These are phyloP conservation scores for Pichia sp. DNA, from an alignment of 1,139 yeast species.

Conservation along the genomic window DNA sequence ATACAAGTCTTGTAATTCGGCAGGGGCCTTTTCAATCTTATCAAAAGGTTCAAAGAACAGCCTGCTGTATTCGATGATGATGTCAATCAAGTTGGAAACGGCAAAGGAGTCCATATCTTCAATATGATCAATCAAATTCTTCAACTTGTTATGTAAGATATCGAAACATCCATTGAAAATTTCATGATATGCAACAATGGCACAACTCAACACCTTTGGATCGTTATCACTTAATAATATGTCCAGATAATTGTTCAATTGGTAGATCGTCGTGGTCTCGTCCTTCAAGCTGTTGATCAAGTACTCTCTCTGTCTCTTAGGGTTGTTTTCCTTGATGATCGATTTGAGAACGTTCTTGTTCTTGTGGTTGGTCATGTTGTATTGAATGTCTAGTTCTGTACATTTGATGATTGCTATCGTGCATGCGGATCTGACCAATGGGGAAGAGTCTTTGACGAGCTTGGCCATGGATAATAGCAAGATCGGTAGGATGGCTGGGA, in stretches of 20 bases:
- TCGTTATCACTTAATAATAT: conserved; percentile 63
- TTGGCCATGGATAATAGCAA: conserved; percentile 71
- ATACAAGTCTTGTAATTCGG: conserved; percentile 17
- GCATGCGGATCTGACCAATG: conserved; percentile 76
- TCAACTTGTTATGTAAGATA: conserved; percentile 68
- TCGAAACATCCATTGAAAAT: conserved; percentile 60
- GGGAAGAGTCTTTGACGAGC: conserved; percentile 67
- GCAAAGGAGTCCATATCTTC: conserved; percentile 72
- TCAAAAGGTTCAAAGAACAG: conserved; percentile 43
- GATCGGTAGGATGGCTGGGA: conserved; percentile 79
- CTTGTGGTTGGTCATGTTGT: conserved; percentile 31
- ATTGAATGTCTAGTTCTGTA: conserved; percentile 38
- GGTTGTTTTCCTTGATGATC: neutral
- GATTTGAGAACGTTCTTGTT: conserved; percentile 19
- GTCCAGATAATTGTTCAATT: conserved; percentile 49
- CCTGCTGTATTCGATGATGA: conserved; percentile 67
- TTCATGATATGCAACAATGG: conserved; percentile 56
- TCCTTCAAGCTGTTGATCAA: conserved; percentile 38
- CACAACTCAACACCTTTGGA: conserved; percentile 65
- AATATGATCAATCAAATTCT: conserved; percentile 57
- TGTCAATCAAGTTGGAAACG: conserved; percentile 58
- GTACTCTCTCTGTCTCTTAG: too few species aligned
- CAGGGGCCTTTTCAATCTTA: conserved; percentile 19
- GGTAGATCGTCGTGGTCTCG: conserved; percentile 32
- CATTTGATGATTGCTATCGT: conserved; percentile 77